These are phyloP conservation scores for Phytopythium chamaehyphon DNA, from an alignment of 352 stramenopile genomes.

Conservation along the genomic window DNA sequence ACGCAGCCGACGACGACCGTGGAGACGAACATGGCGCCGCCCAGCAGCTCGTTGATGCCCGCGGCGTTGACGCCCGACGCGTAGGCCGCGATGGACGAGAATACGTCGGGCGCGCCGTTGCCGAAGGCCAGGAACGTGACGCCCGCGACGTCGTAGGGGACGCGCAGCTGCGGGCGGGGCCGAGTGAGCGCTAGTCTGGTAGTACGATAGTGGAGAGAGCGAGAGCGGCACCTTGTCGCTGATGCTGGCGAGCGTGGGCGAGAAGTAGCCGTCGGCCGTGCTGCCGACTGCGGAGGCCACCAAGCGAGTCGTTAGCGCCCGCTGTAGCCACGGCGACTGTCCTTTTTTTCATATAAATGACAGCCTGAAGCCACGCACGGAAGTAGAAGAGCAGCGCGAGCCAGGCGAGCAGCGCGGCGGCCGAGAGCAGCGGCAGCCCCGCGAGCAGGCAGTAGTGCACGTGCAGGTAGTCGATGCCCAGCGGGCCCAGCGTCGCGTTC, in stretches of 20 bases:
- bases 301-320: slow-evolving; percentile 3
- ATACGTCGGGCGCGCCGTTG: slow-evolving; percentile 97
- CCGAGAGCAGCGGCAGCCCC: slow-evolving; percentile 44
- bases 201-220: too few species aligned
- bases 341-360: neutral
- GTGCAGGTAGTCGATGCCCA: slow-evolving; percentile 78
- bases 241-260: slow-evolving; percentile 94
- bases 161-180: slow-evolving; percentile 34
- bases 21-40: slow-evolving; percentile 94
- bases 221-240: slow-evolving; percentile 71
- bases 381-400: slow-evolving; percentile 81
- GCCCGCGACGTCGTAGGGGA: slow-evolving; percentile 92
- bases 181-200: neutral
- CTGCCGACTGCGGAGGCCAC: slow-evolving; percentile 73
- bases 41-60: slow-evolving; percentile 93
- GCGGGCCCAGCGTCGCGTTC: slow-evolving; percentile 66
- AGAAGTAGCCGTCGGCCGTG: slow-evolving; percentile 98
- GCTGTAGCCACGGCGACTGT: neutral
- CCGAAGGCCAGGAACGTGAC: slow-evolving; percentile 98
- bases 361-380: slow-evolving; percentile 27
- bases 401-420: slow-evolving; percentile 54
- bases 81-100: slow-evolving; percentile 88
- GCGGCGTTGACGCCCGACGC: slow-evolving; percentile 60
- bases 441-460: slow-evolving; percentile 70
- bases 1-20: slow-evolving; percentile 90